These are phyloP conservation scores for Fusarium zealandicum DNA, from an alignment of 2,329 filamentous ascomycete species.

Conservation along the genomic window DNA sequence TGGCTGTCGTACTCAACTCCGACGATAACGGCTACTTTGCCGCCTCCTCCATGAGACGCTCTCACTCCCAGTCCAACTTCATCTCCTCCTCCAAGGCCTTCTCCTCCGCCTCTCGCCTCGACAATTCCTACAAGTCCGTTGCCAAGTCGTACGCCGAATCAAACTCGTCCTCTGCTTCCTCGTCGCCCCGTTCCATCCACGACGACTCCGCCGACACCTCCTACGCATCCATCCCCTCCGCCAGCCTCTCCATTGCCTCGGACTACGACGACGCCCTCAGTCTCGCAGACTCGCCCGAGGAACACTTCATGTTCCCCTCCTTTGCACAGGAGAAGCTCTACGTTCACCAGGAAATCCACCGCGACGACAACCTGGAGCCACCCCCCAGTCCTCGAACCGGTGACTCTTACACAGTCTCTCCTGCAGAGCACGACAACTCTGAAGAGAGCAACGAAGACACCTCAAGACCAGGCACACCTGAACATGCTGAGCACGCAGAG, in stretches of 20 bases:
- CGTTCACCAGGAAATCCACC: conserved; percentile 40
- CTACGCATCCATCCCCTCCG: conserved; percentile 68
- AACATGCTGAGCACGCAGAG: conserved; percentile 67
- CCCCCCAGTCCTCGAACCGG: conserved; percentile 58
- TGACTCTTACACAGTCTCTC: conserved; percentile 61
- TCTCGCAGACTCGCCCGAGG: conserved; percentile 54
- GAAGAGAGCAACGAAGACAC: conserved; percentile 47
- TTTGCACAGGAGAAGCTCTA: conserved; percentile 58
- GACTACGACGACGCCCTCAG: conserved; percentile 60
- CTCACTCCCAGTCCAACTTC: conserved; percentile 67
- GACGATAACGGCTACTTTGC: conserved; percentile 66
- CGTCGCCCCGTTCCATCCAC: conserved; percentile 61
- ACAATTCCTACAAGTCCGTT: conserved; percentile 55
- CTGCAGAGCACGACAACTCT: conserved; percentile 61
- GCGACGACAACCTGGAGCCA: conserved; percentile 55
- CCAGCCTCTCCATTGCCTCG: conserved; percentile 67
- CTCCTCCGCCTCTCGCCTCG: conserved; percentile 55
- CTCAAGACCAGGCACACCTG: conserved; percentile 66
- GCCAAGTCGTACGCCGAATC: conserved; percentile 56
- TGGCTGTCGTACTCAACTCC: conserved; percentile 64
- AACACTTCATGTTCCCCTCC: conserved; percentile 56
- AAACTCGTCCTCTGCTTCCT: conserved; percentile 61
- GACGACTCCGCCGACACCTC: conserved; percentile 64
- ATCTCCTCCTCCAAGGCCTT: conserved; percentile 52
- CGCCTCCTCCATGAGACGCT: conserved; percentile 61